Conservation (phyloP, 2,329 filamentous ascomycete species). For the Penicillium occitanis region DNA sequence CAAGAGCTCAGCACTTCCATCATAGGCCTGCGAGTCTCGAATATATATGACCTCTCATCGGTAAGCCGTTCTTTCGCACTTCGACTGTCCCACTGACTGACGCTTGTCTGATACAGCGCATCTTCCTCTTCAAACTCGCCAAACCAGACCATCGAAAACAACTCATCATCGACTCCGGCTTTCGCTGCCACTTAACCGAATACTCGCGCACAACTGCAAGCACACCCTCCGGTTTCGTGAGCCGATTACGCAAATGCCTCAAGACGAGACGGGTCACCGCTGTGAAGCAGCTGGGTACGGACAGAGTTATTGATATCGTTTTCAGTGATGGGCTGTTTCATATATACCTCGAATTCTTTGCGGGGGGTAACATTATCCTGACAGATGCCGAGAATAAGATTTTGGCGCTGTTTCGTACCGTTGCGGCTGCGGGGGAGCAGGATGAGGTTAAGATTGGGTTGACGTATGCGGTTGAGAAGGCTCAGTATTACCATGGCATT, state of each 20-base stretch:
- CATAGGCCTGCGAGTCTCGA: slow-evolving; percentile 76
- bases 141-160: slow-evolving; percentile 88
- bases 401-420: slow-evolving; percentile 74
- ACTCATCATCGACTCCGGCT: slow-evolving; percentile 88
- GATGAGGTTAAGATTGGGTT: slow-evolving; percentile 76
- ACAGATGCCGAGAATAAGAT: slow-evolving; percentile 84
- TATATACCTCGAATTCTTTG: slow-evolving; percentile 93
- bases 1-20: slow-evolving; percentile 83
- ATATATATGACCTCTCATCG: slow-evolving; percentile 94
- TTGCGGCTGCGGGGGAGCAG: slow-evolving; percentile 77
- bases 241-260: slow-evolving; percentile 79
- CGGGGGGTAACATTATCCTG: slow-evolving; percentile 89
- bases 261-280: slow-evolving; percentile 81
- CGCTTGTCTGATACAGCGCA: slow-evolving; percentile 56
- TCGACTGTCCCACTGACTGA: neutral
- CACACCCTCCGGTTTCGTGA: slow-evolving; percentile 81
- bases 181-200: slow-evolving; percentile 89
- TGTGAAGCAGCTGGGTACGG: slow-evolving; percentile 83
- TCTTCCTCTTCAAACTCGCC: slow-evolving; percentile 91
- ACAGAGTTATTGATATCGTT: slow-evolving; percentile 85
- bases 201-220: slow-evolving; percentile 85
- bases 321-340: slow-evolving; percentile 90
- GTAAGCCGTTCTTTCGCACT: slow-evolving; percentile 37
- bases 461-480: slow-evolving; percentile 74
- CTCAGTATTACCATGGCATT: slow-evolving; percentile 78